Percentiles rank a stretch among this genome's conserved stretches.
phyloP scores from a whole-genome alignment of 2,329 filamentous ascomycete species.

The Cytospora paraplurivora region DNA sequence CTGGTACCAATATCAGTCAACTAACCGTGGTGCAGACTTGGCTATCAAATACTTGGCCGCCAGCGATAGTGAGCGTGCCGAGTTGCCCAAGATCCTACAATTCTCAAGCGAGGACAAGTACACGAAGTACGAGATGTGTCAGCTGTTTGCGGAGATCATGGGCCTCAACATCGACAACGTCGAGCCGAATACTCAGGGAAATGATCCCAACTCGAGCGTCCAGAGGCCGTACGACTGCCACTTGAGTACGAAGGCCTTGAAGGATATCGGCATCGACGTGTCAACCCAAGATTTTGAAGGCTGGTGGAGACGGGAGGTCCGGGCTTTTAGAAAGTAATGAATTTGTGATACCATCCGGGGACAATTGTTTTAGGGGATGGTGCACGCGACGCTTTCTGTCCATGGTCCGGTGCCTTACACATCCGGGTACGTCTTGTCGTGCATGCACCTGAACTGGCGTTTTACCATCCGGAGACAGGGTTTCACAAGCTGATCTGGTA shows the following conservation, averaged over 20 bases:
- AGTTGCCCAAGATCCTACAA: conserved; percentile 72
- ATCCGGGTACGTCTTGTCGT: not conserved
- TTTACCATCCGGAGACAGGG: not conserved
- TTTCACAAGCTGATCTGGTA: not conserved
- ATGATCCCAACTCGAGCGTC: conserved; percentile 70
- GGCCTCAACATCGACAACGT: conserved; percentile 70
- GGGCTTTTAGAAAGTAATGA: conserved; percentile 57
- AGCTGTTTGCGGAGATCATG: conserved; percentile 77
- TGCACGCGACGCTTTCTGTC: not conserved
- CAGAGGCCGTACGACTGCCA: conserved; percentile 88
- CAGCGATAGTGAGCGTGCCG: conserved; percentile 46
- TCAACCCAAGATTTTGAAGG: conserved; percentile 72
- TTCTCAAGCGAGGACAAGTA: conserved; percentile 84
- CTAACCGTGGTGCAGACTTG: conserved; percentile 55
- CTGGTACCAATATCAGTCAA: not conserved
- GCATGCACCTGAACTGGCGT: not conserved
- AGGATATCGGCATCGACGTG: conserved; percentile 74
- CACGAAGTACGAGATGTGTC: conserved; percentile 89
- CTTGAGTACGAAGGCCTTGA: conserved; percentile 73
- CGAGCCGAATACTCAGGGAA: conserved; percentile 68
- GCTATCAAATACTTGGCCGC: conserved; percentile 64
- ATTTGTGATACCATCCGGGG: not conserved
- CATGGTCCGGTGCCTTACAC: no score
- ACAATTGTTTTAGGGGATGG: not conserved
- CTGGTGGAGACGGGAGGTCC: conserved; percentile 75